Evolutionary conservation across 179 eudicot genomes (phyloP), one percentile per base, ranked within the genome.

Genomic region (Silene vulgaris): DNA sequence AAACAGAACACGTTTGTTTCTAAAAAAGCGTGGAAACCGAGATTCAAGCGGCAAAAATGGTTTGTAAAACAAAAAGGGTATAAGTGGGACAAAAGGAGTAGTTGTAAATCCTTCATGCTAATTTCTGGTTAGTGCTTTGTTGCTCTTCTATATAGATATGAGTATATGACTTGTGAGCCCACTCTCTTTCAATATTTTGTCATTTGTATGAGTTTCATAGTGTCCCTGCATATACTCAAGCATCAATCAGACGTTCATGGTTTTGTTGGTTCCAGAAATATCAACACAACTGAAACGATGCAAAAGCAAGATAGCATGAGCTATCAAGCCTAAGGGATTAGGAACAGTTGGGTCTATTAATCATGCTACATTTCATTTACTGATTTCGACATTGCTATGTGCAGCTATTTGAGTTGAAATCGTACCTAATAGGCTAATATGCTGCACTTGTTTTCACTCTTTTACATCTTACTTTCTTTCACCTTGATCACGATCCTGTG

Each of bases 271-370:
- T 23, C 65, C 19, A 50, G 69, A 50, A 12, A 74, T 73, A 66
- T 76, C 76, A 76, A 63, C 74, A 59, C 59, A 66, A 65, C 67
- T 28, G 64, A 52, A 73, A 69, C 65, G 87, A 83, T 88, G 96
- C 91, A 73, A 90, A 80, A 85, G 30, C 57, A 88, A 77, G 70
- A 66, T 78, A 66, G 85, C 91, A 71, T 90, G 91, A 82, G 74
- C 64, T 90, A 90, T 90, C 78, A 88, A 86, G 82, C 87, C 82
- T 65, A 79, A 77, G 82, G 73, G 71, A 73, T 79, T 77, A 84
- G 82, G 78, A 77, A 74, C 73, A 32, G 78, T 82, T 84, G 81
- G 89, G 85, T 88, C 86, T 89, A 87, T 79, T 40, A 37, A 74
- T 85, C 88, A 82, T 80, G 89, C 86, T 74, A 88, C 80, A 89